Evolutionary conservation across 257 asterid species (phyloP).

Genomic region (Voacanga thouarsii): DNA sequence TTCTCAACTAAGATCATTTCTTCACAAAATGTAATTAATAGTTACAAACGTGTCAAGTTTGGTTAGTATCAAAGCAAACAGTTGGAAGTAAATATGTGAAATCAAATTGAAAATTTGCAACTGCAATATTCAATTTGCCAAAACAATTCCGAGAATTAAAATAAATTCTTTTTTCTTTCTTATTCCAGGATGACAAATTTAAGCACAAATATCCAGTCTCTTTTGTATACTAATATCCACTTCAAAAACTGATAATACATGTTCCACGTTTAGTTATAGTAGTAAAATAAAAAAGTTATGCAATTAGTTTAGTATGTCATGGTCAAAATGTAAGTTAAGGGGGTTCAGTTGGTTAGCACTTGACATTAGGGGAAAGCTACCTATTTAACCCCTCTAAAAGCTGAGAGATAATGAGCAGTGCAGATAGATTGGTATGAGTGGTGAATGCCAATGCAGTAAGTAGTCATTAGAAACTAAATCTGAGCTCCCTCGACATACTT

Average conservation of each 20-base stretch:
- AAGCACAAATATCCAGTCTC: background rate
- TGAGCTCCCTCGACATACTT: background rate
- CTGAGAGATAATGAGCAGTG: background rate
- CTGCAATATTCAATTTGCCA: too few species aligned
- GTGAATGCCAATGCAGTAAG: background rate
- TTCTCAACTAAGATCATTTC: slow-evolving; percentile 28
- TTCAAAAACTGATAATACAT: background rate
- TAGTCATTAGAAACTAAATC: background rate
- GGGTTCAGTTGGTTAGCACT: background rate
- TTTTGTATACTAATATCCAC: background rate
- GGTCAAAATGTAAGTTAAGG: background rate
- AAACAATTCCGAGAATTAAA: background rate
- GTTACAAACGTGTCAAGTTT: slow-evolving; percentile 7
- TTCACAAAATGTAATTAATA: slow-evolving; percentile 18
- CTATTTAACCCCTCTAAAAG: background rate
- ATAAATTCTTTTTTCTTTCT: background rate
- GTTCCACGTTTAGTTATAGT: background rate
- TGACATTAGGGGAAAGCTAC: background rate
- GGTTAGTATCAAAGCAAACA: background rate
- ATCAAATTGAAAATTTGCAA: background rate
- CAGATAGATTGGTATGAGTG: background rate
- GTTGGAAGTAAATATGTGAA: background rate
- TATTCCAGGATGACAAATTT: background rate
- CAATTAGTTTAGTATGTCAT: background rate
- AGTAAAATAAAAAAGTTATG: background rate